phyloP scores from a whole-genome alignment of 345 rosid species.

The Moringa oleifera region DNA sequence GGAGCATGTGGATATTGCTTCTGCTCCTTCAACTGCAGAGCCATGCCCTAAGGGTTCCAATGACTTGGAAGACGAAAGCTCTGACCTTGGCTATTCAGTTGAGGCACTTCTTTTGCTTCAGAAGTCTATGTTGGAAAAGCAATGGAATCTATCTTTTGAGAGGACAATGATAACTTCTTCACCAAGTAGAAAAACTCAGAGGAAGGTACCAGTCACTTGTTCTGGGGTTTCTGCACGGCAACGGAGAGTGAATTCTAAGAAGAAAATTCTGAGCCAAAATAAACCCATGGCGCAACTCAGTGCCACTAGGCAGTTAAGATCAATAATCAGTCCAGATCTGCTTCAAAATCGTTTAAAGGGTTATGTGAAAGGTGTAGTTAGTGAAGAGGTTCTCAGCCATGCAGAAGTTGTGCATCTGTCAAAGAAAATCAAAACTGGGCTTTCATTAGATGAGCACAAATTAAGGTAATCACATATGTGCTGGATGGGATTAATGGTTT shows the following conservation, averaged over 20 bases:
- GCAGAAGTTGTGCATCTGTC: constrained; percentile 77
- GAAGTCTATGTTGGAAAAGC: constrained; percentile 88
- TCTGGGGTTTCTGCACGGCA: constrained; percentile 83
- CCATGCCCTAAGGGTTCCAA: constrained; percentile 32
- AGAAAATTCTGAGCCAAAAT: constrained; percentile 29
- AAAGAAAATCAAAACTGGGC: constrained; percentile 66
- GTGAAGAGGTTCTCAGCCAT: constrained; percentile 74
- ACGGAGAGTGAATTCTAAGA: constrained; percentile 54
- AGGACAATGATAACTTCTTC: constrained; percentile 30
- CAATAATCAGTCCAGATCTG: constrained; percentile 48
- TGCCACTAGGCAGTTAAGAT: constrained; percentile 34
- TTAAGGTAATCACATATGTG: constrained; percentile 43
- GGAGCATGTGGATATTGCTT: constrained; percentile 42
- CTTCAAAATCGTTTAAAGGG: constrained; percentile 57
- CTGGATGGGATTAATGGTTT: not conserved
- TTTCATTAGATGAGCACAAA: constrained; percentile 70
- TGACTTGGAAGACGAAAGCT: constrained; percentile 35
- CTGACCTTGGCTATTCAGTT: constrained; percentile 48
- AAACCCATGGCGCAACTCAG: constrained; percentile 26
- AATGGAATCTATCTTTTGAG: constrained; percentile 86
- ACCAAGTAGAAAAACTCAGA: constrained; percentile 21
- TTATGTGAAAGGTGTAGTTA: constrained; percentile 71
- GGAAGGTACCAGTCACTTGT: constrained; percentile 52
- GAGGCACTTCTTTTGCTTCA: constrained; percentile 82
- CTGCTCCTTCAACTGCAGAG: constrained; percentile 31